Evolutionary conservation across 805 yeast species (phyloP), one percentile per base, ranked within the genome.

Genomic region (Saccharomycodes ludwigii): DNA sequence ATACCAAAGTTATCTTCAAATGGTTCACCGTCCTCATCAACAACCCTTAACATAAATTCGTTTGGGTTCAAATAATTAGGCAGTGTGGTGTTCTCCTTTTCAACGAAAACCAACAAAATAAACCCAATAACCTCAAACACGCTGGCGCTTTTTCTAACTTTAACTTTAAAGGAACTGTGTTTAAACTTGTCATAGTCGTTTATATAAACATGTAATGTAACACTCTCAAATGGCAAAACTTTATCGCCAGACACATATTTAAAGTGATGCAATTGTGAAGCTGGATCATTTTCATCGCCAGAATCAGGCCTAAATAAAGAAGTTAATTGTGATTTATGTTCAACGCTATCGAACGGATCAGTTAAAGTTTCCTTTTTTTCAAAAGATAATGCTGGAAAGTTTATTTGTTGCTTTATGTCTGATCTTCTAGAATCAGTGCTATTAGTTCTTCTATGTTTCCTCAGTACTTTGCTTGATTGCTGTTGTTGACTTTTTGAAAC

Each of bases 21-120:
- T 23, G 81, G 76, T 31, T 93, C 95, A 6, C 88, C 88, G 49
- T 86, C 96, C 31, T 88, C 97, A 50, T 91, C 98, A 1, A 80
- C 85, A 15, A 88, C 63, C 35, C 80, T 80, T 21, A 88, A 47
- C 16, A 45, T 38, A 29, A 50, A 55, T n/a, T 43, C 40, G 27
- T 10, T 21, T 2, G 31, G 31, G 4, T 29, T 29, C 12, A 29
- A 21, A 21, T 16, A 29, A 21, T 4, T 15, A 4, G 31, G 15
- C 19, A 29, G 16, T 10, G 15, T 29, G 4, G 31, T 21, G 6
- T 15, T 5, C 15, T 6, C 18, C 7, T 18, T n/a, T n/a, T 5
- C 19, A 16, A 2, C 29, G 28, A 3, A 32, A 13, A 19, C 29
- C 28, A 24, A 50, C 7, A 52, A 38, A 10, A 50, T 42, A 32